Evolutionary conservation across 1,284 basidiomycete species (phyloP), one percentile per base, ranked within the genome.

Genomic region (Sanghuangporus weigelae): DNA sequence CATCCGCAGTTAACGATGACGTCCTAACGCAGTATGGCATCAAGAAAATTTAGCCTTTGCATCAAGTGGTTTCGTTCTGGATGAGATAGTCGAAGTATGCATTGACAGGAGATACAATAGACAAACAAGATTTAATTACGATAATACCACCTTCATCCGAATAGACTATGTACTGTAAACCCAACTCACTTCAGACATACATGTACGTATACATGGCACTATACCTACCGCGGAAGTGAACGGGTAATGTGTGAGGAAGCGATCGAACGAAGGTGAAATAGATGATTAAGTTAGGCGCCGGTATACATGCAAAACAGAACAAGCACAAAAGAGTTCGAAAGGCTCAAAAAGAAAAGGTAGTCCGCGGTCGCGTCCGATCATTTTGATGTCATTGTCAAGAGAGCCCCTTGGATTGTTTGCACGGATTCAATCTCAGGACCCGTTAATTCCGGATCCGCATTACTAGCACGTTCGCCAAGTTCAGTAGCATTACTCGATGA

Each of bases 11-110:
- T 56, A 72, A 74, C 51, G 74, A 77, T 26, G 81, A 83, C 38
- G 79, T 85, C 39, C 76, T 95, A 58, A 69, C 77, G 65, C 83
- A 87, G 71, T 91, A 91, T 73, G 83, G 84, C 67, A 79, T 90
- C 66, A 77, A 76, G 69, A 73, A 76, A 35, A 58, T 59, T 35
- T 63, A 59, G 36, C 35, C 19, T 14, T 10, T 21, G 26, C 40
- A 55, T 21, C 7, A 26, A 23, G 49, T 23, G 21, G 10, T 12
- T 10, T 7, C 12, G 19, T 26, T 7, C 7, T 26, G 26, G 49
- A 51, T 31, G 49, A 26, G 7, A 44, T 14, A 14, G 12, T 51
- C 12, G 21, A n/a, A 40, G 7, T 14, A 42, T 39, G 21, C 19
- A 42, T 57, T 39, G 56, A 57, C 44, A 57, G 23, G 36, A 46